These are phyloP conservation scores for Xanthoparmelia taractica DNA, from an alignment of 495 filamentous ascomycete genomes.

Conservation along the genomic window DNA sequence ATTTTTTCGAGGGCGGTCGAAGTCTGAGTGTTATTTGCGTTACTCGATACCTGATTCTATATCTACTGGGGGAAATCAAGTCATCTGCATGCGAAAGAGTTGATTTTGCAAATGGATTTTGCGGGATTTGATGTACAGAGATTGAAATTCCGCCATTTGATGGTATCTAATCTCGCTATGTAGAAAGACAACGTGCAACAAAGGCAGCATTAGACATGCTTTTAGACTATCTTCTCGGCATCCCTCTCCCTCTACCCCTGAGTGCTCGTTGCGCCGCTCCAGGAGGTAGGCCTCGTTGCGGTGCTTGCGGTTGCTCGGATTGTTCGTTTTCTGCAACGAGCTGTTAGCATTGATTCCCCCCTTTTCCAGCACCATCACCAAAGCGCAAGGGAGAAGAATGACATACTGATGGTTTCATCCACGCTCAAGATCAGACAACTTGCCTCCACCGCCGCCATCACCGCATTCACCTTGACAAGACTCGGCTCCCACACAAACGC, in stretches of 20 bases:
- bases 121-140: not conserved
- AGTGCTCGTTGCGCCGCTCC: constrained; percentile 89
- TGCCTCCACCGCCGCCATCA: constrained; percentile 92
- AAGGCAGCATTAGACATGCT: not conserved
- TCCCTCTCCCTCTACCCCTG: constrained; percentile 76
- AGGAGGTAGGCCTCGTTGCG: constrained; percentile 69
- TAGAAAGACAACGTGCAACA: not conserved
- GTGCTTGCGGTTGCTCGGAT: constrained; percentile 70
- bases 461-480: constrained; percentile 93
- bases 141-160: not conserved
- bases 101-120: no score
- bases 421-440: constrained; percentile 91
- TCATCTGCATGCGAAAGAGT: no score
- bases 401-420: constrained; percentile 87
- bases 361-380: not conserved
- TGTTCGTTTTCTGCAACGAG: constrained; percentile 70
- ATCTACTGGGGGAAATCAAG: not conserved
- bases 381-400: not conserved
- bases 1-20: not conserved
- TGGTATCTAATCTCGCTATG: constrained; percentile 12
- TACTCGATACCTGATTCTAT: not conserved
- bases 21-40: not conserved
- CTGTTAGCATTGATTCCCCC: constrained; percentile 9
- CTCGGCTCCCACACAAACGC: constrained; percentile 95
- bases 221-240: constrained; percentile 64